Evolutionary conservation across 2,329 filamentous ascomycete species (phyloP).

Genomic region (Aplosporella prunicola): DNA sequence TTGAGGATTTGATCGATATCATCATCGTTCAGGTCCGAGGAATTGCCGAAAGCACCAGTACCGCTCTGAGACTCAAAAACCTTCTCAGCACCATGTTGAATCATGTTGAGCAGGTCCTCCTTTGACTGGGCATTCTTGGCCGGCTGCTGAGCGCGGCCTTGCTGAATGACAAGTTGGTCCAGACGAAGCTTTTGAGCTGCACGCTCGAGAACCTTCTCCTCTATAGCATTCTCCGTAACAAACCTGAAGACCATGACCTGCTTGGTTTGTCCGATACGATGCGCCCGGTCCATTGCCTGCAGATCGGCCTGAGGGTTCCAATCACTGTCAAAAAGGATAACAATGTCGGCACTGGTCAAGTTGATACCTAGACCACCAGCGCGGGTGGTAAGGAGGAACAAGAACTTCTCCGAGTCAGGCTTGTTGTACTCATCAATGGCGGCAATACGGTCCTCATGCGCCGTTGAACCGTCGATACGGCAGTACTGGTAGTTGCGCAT

Average conservation of each 20-base stretch:
- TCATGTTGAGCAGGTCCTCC: conserved; percentile 94
- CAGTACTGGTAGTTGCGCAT: conserved; percentile 94
- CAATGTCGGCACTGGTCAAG: conserved; percentile 87
- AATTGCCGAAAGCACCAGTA: conserved; percentile 50
- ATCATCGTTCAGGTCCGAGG: conserved; percentile 64
- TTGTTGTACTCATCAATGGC: conserved; percentile 99
- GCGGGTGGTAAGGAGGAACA: conserved; percentile 90
- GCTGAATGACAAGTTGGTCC: conserved; percentile 95
- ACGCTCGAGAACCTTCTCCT: conserved; percentile 94
- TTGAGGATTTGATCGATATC: conserved; percentile 84
- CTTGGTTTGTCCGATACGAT: conserved; percentile 97
- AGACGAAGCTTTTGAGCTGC: conserved; percentile 93
- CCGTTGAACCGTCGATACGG: conserved; percentile 91
- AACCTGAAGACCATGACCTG: conserved; percentile 96
- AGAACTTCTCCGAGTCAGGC: conserved; percentile 87
- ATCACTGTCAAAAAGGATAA: conserved; percentile 93
- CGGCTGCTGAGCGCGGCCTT: conserved; percentile 84
- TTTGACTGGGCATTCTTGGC: conserved; percentile 89
- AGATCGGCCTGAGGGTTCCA: conserved; percentile 99
- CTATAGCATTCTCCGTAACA: conserved; percentile 94
- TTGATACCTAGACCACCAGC: conserved; percentile 97
- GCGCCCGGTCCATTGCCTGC: conserved; percentile 96
- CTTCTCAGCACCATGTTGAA: conserved; percentile 94
- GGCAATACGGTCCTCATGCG: conserved; percentile 93
- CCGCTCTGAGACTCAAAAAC: conserved; percentile 71